These are phyloP conservation scores for Cladosporium sp. DNA, from an alignment of 2,329 filamentous ascomycete species.

Conservation along the genomic window DNA sequence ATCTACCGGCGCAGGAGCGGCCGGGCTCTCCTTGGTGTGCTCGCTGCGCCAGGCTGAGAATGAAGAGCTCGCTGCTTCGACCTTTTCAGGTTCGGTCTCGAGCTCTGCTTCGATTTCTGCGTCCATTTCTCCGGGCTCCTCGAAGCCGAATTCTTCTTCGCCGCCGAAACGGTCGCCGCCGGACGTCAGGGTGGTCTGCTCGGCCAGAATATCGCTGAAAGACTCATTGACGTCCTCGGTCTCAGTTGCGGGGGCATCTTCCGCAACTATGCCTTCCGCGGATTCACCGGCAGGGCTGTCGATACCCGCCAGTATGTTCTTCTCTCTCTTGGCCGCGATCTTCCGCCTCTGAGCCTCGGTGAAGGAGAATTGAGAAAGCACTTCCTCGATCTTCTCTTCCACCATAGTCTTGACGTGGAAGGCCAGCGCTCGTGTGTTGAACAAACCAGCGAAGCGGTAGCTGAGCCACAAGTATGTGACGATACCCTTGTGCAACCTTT, in stretches of 20 bases:
- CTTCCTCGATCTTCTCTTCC: constrained; percentile 71
- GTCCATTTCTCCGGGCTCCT: constrained; percentile 23
- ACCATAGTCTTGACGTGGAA: constrained; percentile 76
- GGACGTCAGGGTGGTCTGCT: constrained; percentile 26
- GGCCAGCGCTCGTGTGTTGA: constrained; percentile 71
- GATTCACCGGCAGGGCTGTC: neutral
- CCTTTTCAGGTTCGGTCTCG: constrained; percentile 4
- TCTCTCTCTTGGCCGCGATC: constrained; percentile 31
- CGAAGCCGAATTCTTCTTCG: constrained; percentile 29
- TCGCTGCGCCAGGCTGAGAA: constrained; percentile 23
- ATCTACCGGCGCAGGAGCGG: constrained; percentile 1
- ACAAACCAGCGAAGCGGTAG: constrained; percentile 81
- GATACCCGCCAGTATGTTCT: constrained; percentile 27
- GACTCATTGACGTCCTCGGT: constrained; percentile 13
- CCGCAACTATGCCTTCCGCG: neutral
- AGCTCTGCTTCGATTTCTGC: constrained; percentile 19
- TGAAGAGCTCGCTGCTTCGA: neutral
- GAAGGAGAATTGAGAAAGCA: constrained; percentile 59
- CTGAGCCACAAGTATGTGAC: constrained; percentile 92
- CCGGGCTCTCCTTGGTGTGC: constrained; percentile 23
- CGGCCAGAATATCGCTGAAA: neutral
- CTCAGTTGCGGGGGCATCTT: neutral
- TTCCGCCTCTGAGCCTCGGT: constrained; percentile 31
- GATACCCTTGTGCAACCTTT: constrained; percentile 76
- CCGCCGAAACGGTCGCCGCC: constrained; percentile 34